Evolutionary conservation across 345 rosid species (phyloP), one percentile per base, ranked within the genome.

Genomic region (Gossypium herbaceum): DNA sequence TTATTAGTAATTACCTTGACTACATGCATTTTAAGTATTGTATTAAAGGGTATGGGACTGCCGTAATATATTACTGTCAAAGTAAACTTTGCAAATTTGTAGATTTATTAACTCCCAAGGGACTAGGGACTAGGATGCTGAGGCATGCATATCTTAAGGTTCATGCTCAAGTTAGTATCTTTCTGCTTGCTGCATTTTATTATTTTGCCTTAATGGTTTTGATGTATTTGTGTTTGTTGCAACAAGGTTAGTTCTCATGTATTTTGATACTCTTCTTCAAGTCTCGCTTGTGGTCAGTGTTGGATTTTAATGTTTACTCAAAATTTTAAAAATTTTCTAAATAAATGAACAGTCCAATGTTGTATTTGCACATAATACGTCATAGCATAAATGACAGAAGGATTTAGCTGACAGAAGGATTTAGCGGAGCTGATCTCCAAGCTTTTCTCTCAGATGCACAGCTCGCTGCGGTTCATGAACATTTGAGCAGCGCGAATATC

Each of bases 381-480:
- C 43, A 86, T 91, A 70, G 97, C 97, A 56, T 61, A 63, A 43
- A 76, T 84, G 86, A 89, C 97, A 2, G 97, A 94, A 86, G 98
- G 98, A 68, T 91, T 89, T 78, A 92, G 97, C 27, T 84, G 86
- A 89, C 97, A 2, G 97, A 94, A 86, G 98, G 98, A 68, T 91
- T 89, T 78, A 92, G 97, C 27, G 97, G 97, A 78, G 98, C 97
- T 70, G 98, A 94, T 80, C 94, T 91, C 71, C 98, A 94, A 84
- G 98, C 97, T 68, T 94, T 92, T 65, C 92, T 94, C 65, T 89
- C 98, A 17, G 97, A 92, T 78, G 91, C 98, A 10, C 97, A 92
- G 78, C 97, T 94, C 61, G 91, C 89, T 4, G 97, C 94, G 54
- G 97, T 92, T 79, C 97, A 92, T 29, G 93, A 92, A 78, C 80